Conservation (phyloP, 805 yeast species). For the Metschnikowia lunata region DNA sequence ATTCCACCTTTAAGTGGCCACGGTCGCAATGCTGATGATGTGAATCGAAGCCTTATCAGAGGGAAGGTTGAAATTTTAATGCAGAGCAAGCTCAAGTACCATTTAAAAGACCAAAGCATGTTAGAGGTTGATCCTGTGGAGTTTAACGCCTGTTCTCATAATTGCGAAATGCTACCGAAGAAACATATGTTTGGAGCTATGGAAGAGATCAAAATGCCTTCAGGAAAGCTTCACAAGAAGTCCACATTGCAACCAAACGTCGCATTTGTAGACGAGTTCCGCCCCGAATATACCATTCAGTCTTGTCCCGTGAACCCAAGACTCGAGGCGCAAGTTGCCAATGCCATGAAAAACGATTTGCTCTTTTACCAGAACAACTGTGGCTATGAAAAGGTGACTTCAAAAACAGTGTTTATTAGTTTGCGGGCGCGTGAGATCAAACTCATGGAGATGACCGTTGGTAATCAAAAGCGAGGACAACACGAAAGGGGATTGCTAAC, state of each 20-base stretch:
- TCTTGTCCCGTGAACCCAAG: conserved; percentile 51
- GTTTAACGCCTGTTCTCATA: too few relatives aligned
- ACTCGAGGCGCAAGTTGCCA: conserved; percentile 44
- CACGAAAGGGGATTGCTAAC: conserved; percentile 5
- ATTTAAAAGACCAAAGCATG: not conserved
- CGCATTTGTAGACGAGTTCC: conserved; percentile 46
- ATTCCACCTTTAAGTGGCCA: conserved; percentile 2
- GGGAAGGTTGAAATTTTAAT: conserved; percentile 3
- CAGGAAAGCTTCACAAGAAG: conserved; percentile 8
- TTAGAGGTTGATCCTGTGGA: not conserved
- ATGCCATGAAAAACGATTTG: conserved; percentile 52
- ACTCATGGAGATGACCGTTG: conserved; percentile 36
- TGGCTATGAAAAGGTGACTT: conserved; percentile 25
- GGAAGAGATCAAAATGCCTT: not conserved
- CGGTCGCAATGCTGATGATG: conserved; percentile 2
- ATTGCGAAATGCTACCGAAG: not conserved
- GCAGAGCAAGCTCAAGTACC: not conserved
- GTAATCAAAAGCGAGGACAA: conserved; percentile 12
- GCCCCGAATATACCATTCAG: conserved; percentile 51
- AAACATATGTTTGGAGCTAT: not conserved
- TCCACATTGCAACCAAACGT: conserved; percentile 27
- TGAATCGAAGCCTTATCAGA: conserved; percentile 3
- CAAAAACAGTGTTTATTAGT: conserved; percentile 40
- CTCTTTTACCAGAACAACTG: conserved; percentile 38
- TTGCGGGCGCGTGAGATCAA: conserved; percentile 44